phyloP scores from a whole-genome alignment of 2,329 filamentous ascomycete species.

The Lachnellula subtilissima region DNA sequence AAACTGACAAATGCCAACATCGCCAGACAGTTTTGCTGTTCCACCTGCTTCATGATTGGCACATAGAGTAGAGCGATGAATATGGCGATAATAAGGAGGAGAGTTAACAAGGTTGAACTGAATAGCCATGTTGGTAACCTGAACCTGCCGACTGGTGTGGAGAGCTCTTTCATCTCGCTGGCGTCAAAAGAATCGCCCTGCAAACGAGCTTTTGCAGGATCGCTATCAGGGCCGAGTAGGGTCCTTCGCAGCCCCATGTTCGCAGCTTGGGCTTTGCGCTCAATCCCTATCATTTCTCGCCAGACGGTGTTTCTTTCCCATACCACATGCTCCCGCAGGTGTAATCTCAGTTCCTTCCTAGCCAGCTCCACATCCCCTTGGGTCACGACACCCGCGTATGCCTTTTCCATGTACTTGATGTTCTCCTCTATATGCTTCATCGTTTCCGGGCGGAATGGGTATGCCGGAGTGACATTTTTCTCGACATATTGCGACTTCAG shows the following conservation, averaged over 20 bases:
- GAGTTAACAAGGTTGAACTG: constrained; percentile 72
- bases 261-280: constrained; percentile 89
- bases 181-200: constrained; percentile 78
- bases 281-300: constrained; percentile 98
- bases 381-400: constrained; percentile 79
- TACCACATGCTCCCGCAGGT: constrained; percentile 92
- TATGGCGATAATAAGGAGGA: constrained; percentile 64
- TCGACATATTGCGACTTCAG: constrained; percentile 75
- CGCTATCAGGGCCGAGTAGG: constrained; percentile 70
- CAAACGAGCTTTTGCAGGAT: constrained; percentile 62
- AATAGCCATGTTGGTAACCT: constrained; percentile 76
- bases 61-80: constrained; percentile 71
- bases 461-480: constrained; percentile 67
- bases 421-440: constrained; percentile 65
- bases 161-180: constrained; percentile 60
- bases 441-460: constrained; percentile 74
- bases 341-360: constrained; percentile 79
- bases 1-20: constrained; percentile 91
- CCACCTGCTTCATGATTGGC: constrained; percentile 78
- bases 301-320: constrained; percentile 99
- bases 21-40: constrained; percentile 94
- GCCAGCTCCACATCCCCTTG: constrained; percentile 72
- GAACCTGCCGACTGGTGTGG: constrained; percentile 75
- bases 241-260: constrained; percentile 76
- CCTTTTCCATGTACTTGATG: constrained; percentile 69